Base-by-base conservation (phyloP, 2,329 filamentous ascomycete genomes). In the Fonsecaea nubica region DNA sequence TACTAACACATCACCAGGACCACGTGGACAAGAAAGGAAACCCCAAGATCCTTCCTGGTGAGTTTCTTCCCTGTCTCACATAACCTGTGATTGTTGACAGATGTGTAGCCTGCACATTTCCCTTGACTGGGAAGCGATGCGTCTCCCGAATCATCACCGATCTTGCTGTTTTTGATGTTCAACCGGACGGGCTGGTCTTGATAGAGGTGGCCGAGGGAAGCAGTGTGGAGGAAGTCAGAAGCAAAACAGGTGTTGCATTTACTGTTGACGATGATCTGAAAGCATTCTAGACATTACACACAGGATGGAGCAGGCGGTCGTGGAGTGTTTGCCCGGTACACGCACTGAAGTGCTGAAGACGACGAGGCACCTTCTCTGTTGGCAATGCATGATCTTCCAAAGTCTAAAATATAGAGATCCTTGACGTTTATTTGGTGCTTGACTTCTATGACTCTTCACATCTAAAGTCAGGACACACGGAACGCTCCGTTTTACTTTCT, bases 171-270 rank as follows among this genome's bases (percentile, higher is more conserved):
- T 40, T 40, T 13, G 38, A 40, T 15, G 38, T 40, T 15, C 5
- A 5, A 40, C 12, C 38, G 3, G 38, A 40, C 38, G 38, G 38
- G 13, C 38, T 40, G 15, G 38, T n/a, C 13, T 40, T 40, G 38
- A 40, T 13, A 40, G 38, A 40, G 12, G 12, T 40, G 38, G 38
- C 38, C 12, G 38, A 40, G 12, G 38, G 38, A 15, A 40, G 12
- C 38, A 40, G 12, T 15, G 4, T 40, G 4, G 57, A 59, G 2
- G 57, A 59, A 8, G 18, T 59, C 57, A 48, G 15, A 32, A 35
- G 18, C 25, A 59, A 59, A 32, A 59, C 57, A n/a, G 57, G 13
- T 6, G 57, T 42, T n/a, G 48, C 40, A n/a, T 59, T 59, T 40
- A 15, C 38, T 12, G 38, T 40, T 15, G 10, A 13, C 2, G 38